Evolutionary conservation across 768 basidiomycete species (phyloP).

Genomic region (Mycena sanguinolenta): DNA sequence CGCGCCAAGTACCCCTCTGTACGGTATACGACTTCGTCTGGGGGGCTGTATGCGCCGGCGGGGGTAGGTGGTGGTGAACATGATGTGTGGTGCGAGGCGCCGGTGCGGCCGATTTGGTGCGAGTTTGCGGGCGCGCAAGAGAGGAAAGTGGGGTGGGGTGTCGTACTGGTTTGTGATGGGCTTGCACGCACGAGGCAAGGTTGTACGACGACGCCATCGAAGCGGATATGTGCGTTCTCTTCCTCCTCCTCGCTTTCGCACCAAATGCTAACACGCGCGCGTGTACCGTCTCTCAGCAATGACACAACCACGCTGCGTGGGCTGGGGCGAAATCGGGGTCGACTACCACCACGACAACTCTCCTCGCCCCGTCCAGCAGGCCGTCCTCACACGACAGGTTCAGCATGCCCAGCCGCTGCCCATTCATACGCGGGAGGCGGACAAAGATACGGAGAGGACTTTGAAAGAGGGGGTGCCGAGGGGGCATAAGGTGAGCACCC

Average conservation of each 20-base stretch:
- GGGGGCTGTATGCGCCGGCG: slow-evolving; percentile 68
- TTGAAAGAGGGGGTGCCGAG: slow-evolving; percentile 81
- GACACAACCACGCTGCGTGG: slow-evolving; percentile 84
- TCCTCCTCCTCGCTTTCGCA: no score
- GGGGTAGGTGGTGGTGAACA: slow-evolving; percentile 78
- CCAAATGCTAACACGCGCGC: not conserved
- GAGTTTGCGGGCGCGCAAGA: slow-evolving; percentile 80
- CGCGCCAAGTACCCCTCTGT: slow-evolving; percentile 71
- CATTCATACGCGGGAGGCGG: no score
- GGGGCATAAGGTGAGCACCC: slow-evolving; percentile 67
- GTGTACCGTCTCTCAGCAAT: slow-evolving; percentile 75
- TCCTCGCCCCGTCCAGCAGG: no score
- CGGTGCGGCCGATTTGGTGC: slow-evolving; percentile 72
- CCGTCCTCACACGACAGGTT: no score
- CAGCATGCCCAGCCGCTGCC: no score
- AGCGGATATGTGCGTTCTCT: slow-evolving; percentile 74
- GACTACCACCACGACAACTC: no score
- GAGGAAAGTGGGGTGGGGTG: slow-evolving; percentile 72
- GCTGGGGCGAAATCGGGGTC: slow-evolving; percentile 91
- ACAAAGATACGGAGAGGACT: no score
- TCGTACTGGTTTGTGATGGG: slow-evolving; percentile 91
- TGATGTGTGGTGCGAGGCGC: slow-evolving; percentile 94
- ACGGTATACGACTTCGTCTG: slow-evolving; percentile 77
- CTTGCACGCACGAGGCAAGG: slow-evolving; percentile 75
- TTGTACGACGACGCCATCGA: slow-evolving; percentile 78